Evolutionary conservation across 345 rosid species (phyloP), one percentile per base, ranked within the genome.

Genomic region (Populus tremula): DNA sequence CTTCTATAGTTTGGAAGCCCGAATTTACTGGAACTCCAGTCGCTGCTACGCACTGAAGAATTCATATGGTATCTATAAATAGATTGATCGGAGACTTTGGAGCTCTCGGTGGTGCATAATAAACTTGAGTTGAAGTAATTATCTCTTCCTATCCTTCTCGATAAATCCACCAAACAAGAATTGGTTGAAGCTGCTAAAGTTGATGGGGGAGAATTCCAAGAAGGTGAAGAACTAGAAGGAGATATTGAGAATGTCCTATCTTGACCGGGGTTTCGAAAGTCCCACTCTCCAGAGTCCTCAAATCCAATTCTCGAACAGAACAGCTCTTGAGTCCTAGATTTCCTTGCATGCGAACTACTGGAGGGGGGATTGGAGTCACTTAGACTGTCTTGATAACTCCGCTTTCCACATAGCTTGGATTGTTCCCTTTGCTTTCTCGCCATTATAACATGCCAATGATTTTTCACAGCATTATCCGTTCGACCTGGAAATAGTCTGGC

Each of bases 351-450:
- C 66, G 69, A 75, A 59, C 21, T 68, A 69, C 25, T 70, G 35
- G 72, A 39, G 29, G 39, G 33, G 33, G 59, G 36, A 16, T 65
- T 79, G 69, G 84, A 31, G 70, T 77, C 76, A 41, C 27, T 73
- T 18, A 67, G 56, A 10, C 59, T 56, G n/a, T 82, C 85, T 78
- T 83, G 77, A 69, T 64, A 78, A 80, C 78, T 83, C 77, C 87
- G 80, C 72, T 84, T 82, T 16, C 87, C 85, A 56, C 82, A 78
- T 5, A 74, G 29, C 76, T 77, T 85, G 14, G 87, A 81, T 38
- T 78, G 84, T 27, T 89, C 89, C 62, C 84, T 73, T 77, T 74
- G 84, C 50, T 74, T 77, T 54, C 84, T 78, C 10, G 84, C 84
- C 81, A 82, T 77, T 29, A 82, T 70, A 39, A 82, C 84, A 70